phyloP scores from a whole-genome alignment of 768 basidiomycete genomes.

The Peribolospora baueri region DNA sequence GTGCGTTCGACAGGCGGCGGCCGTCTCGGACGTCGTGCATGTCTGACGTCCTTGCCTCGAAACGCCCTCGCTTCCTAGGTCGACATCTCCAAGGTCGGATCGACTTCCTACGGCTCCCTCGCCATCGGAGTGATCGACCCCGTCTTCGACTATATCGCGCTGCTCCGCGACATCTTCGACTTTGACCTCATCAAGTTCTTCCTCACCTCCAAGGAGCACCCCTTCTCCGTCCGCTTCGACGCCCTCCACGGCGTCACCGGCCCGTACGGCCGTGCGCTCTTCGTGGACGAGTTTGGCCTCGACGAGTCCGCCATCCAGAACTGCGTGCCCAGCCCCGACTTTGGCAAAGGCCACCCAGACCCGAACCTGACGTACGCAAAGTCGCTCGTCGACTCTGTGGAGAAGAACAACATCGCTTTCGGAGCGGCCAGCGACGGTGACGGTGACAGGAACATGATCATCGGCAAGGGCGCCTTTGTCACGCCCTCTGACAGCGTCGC shows the following conservation, averaged over 20 bases:
- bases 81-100: slow-evolving; percentile 60
- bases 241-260: slow-evolving; percentile 92
- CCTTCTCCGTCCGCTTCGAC: slow-evolving; percentile 76
- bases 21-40: not conserved
- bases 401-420: slow-evolving; percentile 59
- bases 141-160: slow-evolving; percentile 58
- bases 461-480: slow-evolving; percentile 83
- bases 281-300: slow-evolving; percentile 60
- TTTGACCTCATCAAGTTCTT: slow-evolving; percentile 76
- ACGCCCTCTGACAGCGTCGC: slow-evolving; percentile 95
- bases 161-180: slow-evolving; percentile 78
- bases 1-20: slow-evolving; percentile 15
- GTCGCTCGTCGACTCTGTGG: slow-evolving; percentile 73
- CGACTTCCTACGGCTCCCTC: slow-evolving; percentile 54
- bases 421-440: slow-evolving; percentile 96
- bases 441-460: slow-evolving; percentile 84
- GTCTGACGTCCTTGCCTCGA: not conserved
- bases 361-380: slow-evolving; percentile 96
- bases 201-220: slow-evolving; percentile 36
- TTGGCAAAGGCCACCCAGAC: slow-evolving; percentile 93
- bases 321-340: slow-evolving; percentile 73
- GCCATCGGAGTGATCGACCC: slow-evolving; percentile 82
- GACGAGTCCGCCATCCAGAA: slow-evolving; percentile 64
- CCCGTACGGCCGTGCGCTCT: slow-evolving; percentile 73
- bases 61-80: slow-evolving; percentile 26